A percentile compares a stretch with the other conserved stretches of the same genome.
These are phyloP conservation scores for Lyophyllum atratum DNA, from an alignment of 768 basidiomycete species.

Conservation along the genomic window DNA sequence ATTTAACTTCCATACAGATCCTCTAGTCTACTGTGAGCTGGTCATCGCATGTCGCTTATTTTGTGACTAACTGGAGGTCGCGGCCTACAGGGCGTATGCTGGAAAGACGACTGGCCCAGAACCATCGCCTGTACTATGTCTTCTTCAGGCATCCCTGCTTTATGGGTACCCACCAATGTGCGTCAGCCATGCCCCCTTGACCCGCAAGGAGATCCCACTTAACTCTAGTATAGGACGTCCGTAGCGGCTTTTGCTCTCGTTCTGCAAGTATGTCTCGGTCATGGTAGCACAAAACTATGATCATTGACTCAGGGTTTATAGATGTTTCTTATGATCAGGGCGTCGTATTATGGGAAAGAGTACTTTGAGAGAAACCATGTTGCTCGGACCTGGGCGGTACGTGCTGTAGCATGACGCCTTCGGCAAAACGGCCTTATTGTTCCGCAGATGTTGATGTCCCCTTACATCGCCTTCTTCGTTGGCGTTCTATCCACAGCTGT, in stretches of 20 bases:
- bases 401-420: constrained; percentile 6
- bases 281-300: no score
- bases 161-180: constrained; percentile 52
- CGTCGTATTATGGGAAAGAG: constrained; percentile 33
- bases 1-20: constrained; percentile 26
- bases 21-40: constrained; percentile 40
- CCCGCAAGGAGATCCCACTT: background rate
- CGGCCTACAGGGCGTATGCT: constrained; percentile 37
- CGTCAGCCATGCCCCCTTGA: constrained; percentile 8
- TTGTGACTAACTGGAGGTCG: background rate
- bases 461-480: constrained; percentile 42
- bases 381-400: constrained; percentile 38
- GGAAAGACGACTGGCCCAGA: constrained; percentile 45
- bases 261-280: constrained; percentile 33
- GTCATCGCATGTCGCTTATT: background rate
- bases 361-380: constrained; percentile 34
- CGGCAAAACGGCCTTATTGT: background rate
- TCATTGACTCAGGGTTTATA: constrained; percentile 13
- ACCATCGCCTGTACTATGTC: constrained; percentile 42
- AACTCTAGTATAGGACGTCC: constrained; percentile 33
- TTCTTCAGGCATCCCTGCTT: constrained; percentile 47
- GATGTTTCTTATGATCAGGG: constrained; percentile 47
- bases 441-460: constrained; percentile 40
- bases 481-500: constrained; percentile 40
- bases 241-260: constrained; percentile 43